A percentile compares a stretch with the other conserved stretches of the same genome.
Evolutionary conservation across 192 early-diverging fungal genomes (phyloP).

Genomic region (Backusella westeae): DNA sequence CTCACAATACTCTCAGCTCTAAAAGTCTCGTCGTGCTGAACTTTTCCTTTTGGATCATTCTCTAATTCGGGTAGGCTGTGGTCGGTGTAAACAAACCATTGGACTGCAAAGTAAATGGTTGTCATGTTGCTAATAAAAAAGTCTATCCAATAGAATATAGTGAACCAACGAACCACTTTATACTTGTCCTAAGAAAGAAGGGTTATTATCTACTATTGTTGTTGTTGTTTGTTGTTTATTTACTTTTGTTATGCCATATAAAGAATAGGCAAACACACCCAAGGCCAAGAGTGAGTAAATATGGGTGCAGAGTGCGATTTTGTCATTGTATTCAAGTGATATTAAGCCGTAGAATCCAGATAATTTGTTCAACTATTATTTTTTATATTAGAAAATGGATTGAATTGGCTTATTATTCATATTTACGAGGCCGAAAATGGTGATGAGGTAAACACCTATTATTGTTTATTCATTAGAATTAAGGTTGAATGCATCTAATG

Average conservation of each 20-base stretch:
- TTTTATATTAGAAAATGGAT: neutral
- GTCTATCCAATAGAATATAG: slow-evolving; percentile 38
- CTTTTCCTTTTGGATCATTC: slow-evolving; percentile 1
- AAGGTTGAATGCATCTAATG: neutral
- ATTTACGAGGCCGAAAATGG: slow-evolving; percentile 16
- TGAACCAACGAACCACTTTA: slow-evolving; percentile 20
- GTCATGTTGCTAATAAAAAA: slow-evolving; percentile 22
- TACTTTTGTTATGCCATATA: slow-evolving; percentile 36
- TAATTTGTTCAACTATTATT: slow-evolving; percentile 36
- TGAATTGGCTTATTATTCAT: neutral
- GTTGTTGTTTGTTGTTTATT: neutral
- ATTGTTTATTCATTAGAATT: neutral
- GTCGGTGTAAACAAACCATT: slow-evolving; percentile 39
- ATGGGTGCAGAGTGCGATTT: slow-evolving; percentile 17
- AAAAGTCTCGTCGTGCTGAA: slow-evolving; percentile 28
- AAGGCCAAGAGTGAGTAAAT: slow-evolving; percentile 32
- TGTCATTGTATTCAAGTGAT: slow-evolving; percentile 23
- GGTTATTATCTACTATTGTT: neutral
- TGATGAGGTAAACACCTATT: slow-evolving; percentile 18
- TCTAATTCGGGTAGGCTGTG: slow-evolving; percentile 28
- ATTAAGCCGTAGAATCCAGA: slow-evolving; percentile 37
- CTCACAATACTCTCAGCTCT: slow-evolving; percentile 32
- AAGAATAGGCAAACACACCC: slow-evolving; percentile 14
- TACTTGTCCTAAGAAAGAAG: slow-evolving; percentile 13
- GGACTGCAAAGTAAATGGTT: slow-evolving; percentile 23